Percentiles rank a stretch among this genome's conserved stretches.
These are phyloP conservation scores for Lycium ferocissimum DNA, from an alignment of 257 asterid species.

Conservation along the genomic window DNA sequence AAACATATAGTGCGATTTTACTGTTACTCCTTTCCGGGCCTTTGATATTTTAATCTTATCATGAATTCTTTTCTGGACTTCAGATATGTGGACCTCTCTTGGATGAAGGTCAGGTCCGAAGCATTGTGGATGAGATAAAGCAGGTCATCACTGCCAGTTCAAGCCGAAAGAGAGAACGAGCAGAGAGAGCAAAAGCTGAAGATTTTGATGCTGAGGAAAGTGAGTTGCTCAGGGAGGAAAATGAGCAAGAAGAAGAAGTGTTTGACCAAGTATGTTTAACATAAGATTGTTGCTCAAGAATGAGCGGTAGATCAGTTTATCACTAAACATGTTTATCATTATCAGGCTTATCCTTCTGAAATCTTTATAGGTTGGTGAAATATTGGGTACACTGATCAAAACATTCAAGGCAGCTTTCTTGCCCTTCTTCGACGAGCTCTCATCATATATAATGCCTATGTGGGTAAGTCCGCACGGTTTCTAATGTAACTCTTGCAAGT, in stretches of 20 bases:
- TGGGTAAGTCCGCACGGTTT: constrained; percentile 67
- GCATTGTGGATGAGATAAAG: constrained; percentile 91
- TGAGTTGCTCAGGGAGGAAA: constrained; percentile 92
- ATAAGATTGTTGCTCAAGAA: background rate
- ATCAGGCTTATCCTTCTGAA: background rate
- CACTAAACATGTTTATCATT: background rate
- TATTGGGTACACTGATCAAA: constrained; percentile 90
- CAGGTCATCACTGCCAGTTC: constrained; percentile 93
- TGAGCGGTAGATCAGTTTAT: background rate
- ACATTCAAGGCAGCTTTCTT: constrained; percentile 88
- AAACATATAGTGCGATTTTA: background rate
- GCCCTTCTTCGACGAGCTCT: constrained; percentile 91
- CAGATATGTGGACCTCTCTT: constrained; percentile 89
- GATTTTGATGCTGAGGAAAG: constrained; percentile 99
- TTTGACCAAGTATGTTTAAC: constrained; percentile 83
- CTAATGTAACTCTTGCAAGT: background rate
- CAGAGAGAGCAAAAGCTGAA: constrained; percentile 95
- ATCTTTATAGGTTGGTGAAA: constrained; percentile 85
- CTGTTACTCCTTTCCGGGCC: background rate
- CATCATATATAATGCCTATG: constrained; percentile 94
- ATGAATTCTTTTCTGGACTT: constrained; percentile 28
- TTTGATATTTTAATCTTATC: constrained; percentile 5
- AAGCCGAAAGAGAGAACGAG: constrained; percentile 80
- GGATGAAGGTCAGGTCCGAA: constrained; percentile 90
- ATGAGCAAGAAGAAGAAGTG: constrained; percentile 98